Base-by-base conservation (phyloP, 306 rosid genomes). In the Coriaria nepalensis region DNA sequence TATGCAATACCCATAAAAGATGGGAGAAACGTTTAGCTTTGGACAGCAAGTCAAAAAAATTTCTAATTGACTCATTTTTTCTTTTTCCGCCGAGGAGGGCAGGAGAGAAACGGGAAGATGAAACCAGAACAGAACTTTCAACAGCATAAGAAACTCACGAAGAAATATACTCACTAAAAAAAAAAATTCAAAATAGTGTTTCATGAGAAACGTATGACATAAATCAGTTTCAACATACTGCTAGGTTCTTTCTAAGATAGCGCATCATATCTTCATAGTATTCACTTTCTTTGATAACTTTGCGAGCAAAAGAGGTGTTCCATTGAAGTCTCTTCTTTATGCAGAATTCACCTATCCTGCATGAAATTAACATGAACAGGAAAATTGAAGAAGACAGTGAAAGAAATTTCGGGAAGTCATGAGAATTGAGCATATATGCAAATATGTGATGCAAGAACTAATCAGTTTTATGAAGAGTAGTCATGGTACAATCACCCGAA, bases 221-320 rank as follows among this genome's bases (percentile, higher is more conserved):
- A 57, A 20, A 50, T 69, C 94, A 9, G 67, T 20, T 20, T 20
- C 29, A 20, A 20, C 29, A 20, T 20, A 80, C 96, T 68, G 96
- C 93, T 52, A 87, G 70, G 65, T 80, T 80, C 80, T 63, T 87
- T 56, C 81, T 79, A 70, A 83, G 68, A 70, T 83, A 87, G 36
- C 79, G 81, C 83, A 87, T 78, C 94, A 87, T 73, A 41, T 80
- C 82, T 37, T 87, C 96, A 63, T 83, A 87, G 53, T 76, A 87
- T 65, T 80, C 96, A 55, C 79, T 61, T 74, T 87, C 96, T 74
- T 74, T 83, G 63, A 82, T 75, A 61, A 83, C 68, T 74, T 72
- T 76, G 52, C 72, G 68, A 61, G 83, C 93, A 68, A 78, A 87
- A 67, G 81, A 80, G 42, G 68, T 71, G 66, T 64, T 71, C 97